Evolutionary conservation across 441 rosid species (phyloP), one percentile per base, ranked within the genome.

Genomic region (Syzygium malaccense): DNA sequence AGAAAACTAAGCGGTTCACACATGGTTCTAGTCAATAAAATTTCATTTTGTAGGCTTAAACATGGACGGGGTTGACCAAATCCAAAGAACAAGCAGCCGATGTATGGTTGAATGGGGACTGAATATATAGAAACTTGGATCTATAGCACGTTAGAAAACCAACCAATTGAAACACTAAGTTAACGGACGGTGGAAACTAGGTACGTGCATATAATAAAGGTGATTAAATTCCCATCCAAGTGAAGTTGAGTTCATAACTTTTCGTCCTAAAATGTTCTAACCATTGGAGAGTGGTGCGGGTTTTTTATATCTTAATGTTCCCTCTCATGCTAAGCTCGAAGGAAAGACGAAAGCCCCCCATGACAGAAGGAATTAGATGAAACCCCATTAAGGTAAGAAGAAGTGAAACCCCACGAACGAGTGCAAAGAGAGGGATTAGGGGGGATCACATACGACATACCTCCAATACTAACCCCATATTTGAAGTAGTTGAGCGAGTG

Each of bases 231-330:
- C 4, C 0, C 18, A 20, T 64, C 9, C 71, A 64, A 64, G 37
- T 62, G 10, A n/a, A 62, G 33, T 62, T 62, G 37, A 62, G 20
- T 64, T 64, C 20, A 7, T 55, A 18, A 55, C 55, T 18, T 55
- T 62, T n/a, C 0, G 0, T 28, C 8, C 23, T 15, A 64, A 15
- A 64, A 64, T 1, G 1, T 71, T 25, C 37, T 5, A 0, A 33
- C 14, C 6, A 4, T 33, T 20, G 26, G 23, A 33, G 25, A 0
- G 45, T 20, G 45, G 45, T 11, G 9, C 17, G 0, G 1, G 4
- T 41, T 13, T 33, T 68, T 66, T 66, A 10, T 18, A 0, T 68
- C 79, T 33, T 19, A 19, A 19, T 5, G 48, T 33, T 23, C 14
- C 4, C 14, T 68, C 26, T 68, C 48, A 0, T 18, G 9, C 7